Conservation (phyloP, 768 basidiomycete genomes). For the Suillus tomentosus region DNA sequence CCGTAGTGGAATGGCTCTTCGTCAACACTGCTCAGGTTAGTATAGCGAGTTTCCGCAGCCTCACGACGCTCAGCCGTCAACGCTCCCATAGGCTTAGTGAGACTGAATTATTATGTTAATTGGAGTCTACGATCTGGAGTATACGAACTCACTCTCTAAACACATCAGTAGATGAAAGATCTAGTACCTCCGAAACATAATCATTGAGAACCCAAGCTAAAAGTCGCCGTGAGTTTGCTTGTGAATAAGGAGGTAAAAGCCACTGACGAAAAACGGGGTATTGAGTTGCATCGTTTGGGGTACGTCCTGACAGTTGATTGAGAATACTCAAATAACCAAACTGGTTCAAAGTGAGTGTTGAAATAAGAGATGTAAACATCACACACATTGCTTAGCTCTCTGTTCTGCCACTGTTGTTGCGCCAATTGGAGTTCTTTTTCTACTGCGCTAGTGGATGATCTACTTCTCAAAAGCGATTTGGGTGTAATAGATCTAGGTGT, state of each 20-base stretch:
- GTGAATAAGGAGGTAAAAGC: neutral
- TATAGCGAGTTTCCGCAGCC: constrained; percentile 75
- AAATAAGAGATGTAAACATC: neutral
- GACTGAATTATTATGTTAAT: constrained; percentile 41
- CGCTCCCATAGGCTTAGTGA: constrained; percentile 90
- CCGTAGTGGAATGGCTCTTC: constrained; percentile 93
- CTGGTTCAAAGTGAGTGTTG: constrained; percentile 38
- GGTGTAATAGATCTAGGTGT: constrained; percentile 32
- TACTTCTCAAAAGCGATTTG: constrained; percentile 28
- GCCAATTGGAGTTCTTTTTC: constrained; percentile 62
- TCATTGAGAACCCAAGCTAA: constrained; percentile 89
- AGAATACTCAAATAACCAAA: constrained; percentile 88
- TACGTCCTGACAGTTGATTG: constrained; percentile 91
- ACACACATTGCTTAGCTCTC: constrained; percentile 89
- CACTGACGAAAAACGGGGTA: constrained; percentile 86
- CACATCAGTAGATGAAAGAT: constrained; percentile 58
- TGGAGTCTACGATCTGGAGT: neutral
- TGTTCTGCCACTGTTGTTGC: constrained; percentile 81
- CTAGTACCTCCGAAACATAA: constrained; percentile 71
- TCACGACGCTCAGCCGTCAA: constrained; percentile 72
- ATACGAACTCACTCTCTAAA: constrained; percentile 68
- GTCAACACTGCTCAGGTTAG: constrained; percentile 72
- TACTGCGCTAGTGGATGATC: constrained; percentile 4
- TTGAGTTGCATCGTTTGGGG: constrained; percentile 92
- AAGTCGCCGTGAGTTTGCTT: neutral